These are phyloP conservation scores for Volvox carteri DNA, from an alignment of 163 green algal genomes.

Conservation along the genomic window DNA sequence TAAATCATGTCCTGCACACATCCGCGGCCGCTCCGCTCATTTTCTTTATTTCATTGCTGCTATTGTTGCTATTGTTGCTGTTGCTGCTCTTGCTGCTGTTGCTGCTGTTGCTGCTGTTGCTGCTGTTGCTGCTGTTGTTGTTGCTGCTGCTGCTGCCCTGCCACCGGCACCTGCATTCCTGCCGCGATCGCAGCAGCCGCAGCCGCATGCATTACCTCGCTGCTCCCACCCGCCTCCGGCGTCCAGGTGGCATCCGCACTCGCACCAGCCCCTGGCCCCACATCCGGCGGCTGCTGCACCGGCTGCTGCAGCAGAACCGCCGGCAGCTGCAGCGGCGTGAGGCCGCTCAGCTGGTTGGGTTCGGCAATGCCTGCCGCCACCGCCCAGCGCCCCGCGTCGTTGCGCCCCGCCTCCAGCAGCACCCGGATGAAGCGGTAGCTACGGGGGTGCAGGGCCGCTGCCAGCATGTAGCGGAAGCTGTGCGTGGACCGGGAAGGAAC, in stretches of 20 bases:
- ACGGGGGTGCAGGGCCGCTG: conserved; percentile 40
- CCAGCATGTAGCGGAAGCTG: conserved; percentile 43
- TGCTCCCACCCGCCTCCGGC: background rate
- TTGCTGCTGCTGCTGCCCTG: background rate
- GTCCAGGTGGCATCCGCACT: background rate
- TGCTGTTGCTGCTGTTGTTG: background rate
- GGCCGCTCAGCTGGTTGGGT: no score
- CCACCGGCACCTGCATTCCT: background rate
- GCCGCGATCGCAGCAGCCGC: background rate
- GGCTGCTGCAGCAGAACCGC: background rate
- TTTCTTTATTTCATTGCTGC: background rate
- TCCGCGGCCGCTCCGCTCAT: no score
- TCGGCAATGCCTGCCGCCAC: background rate
- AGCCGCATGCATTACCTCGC: background rate
- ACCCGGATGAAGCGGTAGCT: conserved; percentile 29
- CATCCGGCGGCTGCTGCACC: background rate
- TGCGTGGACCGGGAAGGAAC: background rate
- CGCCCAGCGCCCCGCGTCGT: conserved; percentile 9
- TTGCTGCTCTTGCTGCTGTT: background rate
- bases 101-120: background rate
- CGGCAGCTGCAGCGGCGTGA: background rate
- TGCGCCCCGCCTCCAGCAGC: conserved; percentile 31
- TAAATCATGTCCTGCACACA: no score
- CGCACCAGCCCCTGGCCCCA: background rate
- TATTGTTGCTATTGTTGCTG: background rate